phyloP scores from a whole-genome alignment of 768 basidiomycete species.

The Rhizopogon sp. region DNA sequence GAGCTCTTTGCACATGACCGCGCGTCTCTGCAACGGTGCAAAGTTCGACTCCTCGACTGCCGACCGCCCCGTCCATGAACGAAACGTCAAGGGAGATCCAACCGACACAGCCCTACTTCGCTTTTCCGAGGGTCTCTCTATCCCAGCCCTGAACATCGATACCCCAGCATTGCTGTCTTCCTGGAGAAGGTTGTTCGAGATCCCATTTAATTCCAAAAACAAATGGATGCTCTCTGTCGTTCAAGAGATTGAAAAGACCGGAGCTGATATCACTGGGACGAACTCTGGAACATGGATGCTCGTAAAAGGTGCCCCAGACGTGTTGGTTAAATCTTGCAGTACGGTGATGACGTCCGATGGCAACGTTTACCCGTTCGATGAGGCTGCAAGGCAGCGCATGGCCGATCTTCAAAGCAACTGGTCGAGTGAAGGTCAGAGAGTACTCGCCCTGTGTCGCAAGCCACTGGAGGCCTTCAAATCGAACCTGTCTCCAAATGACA shows the following conservation, averaged over 20 bases:
- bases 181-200: slow-evolving; percentile 27
- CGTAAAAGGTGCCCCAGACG: slow-evolving; percentile 59
- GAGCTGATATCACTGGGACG: slow-evolving; percentile 7
- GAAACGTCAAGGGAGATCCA: slow-evolving; percentile 40
- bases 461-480: slow-evolving; percentile 20
- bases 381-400: slow-evolving; percentile 14
- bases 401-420: slow-evolving; percentile 31
- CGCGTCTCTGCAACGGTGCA: slow-evolving; percentile 57
- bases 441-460: slow-evolving; percentile 41
- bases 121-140: slow-evolving; percentile 33
- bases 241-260: slow-evolving; percentile 12
- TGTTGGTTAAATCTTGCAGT: slow-evolving; percentile 39
- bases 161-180: slow-evolving; percentile 15
- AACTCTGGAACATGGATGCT: slow-evolving; percentile 28
- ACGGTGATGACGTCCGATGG: slow-evolving; percentile 28
- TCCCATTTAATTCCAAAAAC: slow-evolving; percentile 46
- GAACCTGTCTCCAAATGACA: slow-evolving; percentile 20
- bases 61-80: slow-evolving; percentile 24
- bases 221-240: slow-evolving; percentile 55
- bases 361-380: slow-evolving; percentile 26
- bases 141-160: slow-evolving; percentile 18
- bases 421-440: slow-evolving; percentile 48
- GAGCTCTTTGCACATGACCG: slow-evolving; percentile 30
- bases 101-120: slow-evolving; percentile 52
- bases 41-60: slow-evolving; percentile 35